phyloP scores from a whole-genome alignment of 2,329 filamentous ascomycete species.

The Botryotinia calthae region DNA sequence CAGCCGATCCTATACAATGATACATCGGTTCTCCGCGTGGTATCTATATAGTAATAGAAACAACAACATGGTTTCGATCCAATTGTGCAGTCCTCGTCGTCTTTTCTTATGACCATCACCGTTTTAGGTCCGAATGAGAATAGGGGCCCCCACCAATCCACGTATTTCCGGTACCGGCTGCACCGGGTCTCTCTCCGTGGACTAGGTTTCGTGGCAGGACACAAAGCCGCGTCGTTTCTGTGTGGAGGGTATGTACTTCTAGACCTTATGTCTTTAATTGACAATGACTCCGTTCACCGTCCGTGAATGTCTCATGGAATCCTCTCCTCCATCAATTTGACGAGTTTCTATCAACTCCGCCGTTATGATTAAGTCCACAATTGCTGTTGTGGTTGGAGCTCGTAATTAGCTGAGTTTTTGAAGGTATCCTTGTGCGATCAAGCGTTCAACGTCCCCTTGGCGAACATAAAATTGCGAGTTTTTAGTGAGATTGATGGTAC shows the following conservation, averaged over 20 bases:
- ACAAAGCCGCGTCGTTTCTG: background rate
- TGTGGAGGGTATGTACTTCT: background rate
- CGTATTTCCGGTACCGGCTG: conserved; percentile 20
- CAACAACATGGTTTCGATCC: background rate
- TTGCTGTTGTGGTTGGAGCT: background rate
- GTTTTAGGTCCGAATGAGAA: background rate
- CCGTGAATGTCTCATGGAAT: background rate
- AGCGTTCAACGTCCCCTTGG: conserved; percentile 88
- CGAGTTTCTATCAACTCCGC: background rate
- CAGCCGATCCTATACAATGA: conserved; percentile 13
- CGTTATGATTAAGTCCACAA: background rate
- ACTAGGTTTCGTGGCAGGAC: conserved; percentile 9
- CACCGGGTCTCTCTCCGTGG: conserved; percentile 11
- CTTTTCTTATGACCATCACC: background rate
- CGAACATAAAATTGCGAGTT: conserved; percentile 98
- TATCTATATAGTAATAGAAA: conserved; percentile 19
- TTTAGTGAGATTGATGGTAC: conserved; percentile 92
- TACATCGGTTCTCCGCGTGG: background rate
- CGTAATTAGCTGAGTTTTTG: conserved; percentile 74
- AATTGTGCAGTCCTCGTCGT: background rate
- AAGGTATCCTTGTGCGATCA: conserved; percentile 93
- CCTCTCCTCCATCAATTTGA: background rate
- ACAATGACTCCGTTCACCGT: background rate
- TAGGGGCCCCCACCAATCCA: conserved; percentile 8
- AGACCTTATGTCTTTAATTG: background rate